A percentile compares a stretch with the other conserved stretches of the same genome.
Conservation (phyloP, 495 filamentous ascomycete genomes). For the Tuber aestivum region DNA sequence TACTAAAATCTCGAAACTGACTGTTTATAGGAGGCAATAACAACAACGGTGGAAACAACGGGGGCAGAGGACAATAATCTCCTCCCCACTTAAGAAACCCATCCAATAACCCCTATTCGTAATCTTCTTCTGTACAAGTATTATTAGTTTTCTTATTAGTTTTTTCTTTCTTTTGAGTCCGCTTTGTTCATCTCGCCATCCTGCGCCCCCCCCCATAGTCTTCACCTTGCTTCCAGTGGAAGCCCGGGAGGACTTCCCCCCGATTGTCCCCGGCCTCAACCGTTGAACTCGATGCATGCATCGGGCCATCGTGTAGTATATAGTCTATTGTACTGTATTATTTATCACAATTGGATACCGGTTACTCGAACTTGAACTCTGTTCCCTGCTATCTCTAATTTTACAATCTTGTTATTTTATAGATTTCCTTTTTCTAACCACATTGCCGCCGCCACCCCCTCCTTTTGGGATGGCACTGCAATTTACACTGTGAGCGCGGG, state of each 20-base stretch:
- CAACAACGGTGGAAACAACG: slow-evolving; percentile 27
- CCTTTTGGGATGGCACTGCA: neutral
- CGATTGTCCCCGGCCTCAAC: neutral
- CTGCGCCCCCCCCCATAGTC: neutral
- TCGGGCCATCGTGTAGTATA: neutral
- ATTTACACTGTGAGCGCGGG: neutral
- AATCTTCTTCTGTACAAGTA: slow-evolving; percentile 2
- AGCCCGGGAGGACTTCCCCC: neutral
- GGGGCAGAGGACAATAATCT: slow-evolving; percentile 15
- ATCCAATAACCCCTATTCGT: neutral
- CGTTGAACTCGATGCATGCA: neutral
- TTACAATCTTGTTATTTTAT: neutral
- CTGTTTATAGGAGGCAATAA: slow-evolving; percentile 29
- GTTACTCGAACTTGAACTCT: neutral
- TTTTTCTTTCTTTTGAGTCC: neutral
- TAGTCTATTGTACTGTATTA: neutral
- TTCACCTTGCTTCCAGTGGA: neutral
- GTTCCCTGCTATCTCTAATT: neutral
- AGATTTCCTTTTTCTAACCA: neutral
- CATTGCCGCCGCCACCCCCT: neutral
- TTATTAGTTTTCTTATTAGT: neutral
- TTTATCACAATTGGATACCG: neutral
- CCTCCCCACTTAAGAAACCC: neutral
- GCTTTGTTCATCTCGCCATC: neutral
- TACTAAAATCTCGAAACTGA: slow-evolving; percentile 9